Evolutionary conservation across 2,329 filamentous ascomycete species (phyloP), one percentile per base, ranked within the genome.

Genomic region (Cladosporium sphaerospermum): DNA sequence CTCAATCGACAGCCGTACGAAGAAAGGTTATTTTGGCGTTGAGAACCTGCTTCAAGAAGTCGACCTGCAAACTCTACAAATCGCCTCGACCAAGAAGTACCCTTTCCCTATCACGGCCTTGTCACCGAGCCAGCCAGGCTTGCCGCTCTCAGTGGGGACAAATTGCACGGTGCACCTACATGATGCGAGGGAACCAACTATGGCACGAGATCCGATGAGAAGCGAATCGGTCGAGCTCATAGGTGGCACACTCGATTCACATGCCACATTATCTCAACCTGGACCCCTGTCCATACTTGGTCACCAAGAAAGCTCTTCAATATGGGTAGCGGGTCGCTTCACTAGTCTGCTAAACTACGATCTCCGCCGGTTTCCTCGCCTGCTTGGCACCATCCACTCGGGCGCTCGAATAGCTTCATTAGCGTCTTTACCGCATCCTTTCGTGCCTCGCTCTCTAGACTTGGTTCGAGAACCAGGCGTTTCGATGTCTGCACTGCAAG

Each of bases 341-440:
- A 87, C 90, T 4, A 91, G 84, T 62, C 88, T 96, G 53, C 75
- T 96, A 3, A 86, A 89, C 65, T 97, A 96, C 70, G 90, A 96
- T 65, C 82, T 90, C 3, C 85, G 92, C 42, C 89, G 82, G 69
- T 95, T 96, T 63, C 88, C 89, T 0, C 80, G 81, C 13, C 79
- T 96, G 7, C 80, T 83, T 55, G 85, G 83, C 5, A 89, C 89
- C 0, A 84, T 96, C 9, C 84, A 95, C 69, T 95, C 89, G 0
- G 91, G 91, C 2, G 89, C 88, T 0, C 78, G 86, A 5, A 78
- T 96, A 9, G 89, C 86, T 49, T 84, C 84, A 54, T 74, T 96
- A 55, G 73, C 86, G 0, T 83, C 83, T 0, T 72, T 91, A 9
- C 86, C 86, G 0, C 81, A 83, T 57, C 81, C 85, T 0, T 85